A percentile compares a stretch with the other conserved stretches of the same genome.
Conservation (phyloP, 75 land plant genomes). For the Azolla pinnata region DNA sequence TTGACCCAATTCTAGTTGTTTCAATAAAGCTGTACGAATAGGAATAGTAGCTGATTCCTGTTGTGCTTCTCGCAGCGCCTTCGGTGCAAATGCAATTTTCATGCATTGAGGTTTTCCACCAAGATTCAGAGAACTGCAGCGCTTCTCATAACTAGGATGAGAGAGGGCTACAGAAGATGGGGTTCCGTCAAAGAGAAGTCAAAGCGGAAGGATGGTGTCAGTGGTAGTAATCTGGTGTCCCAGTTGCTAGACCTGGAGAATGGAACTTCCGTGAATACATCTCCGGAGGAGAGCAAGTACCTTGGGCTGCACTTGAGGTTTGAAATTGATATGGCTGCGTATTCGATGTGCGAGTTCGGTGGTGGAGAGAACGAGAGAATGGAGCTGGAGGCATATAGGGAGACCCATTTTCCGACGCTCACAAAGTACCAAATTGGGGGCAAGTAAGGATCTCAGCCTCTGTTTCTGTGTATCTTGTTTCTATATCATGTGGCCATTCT, state of each 20-base stretch:
- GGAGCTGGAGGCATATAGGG: conserved; percentile 72
- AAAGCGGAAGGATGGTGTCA: not conserved
- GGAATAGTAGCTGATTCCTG: too few species aligned
- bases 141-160: conserved; percentile 61
- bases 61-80: conserved; percentile 80
- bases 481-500: not conserved
- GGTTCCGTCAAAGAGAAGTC: conserved; percentile 38
- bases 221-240: not conserved
- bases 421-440: conserved; percentile 31
- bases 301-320: conserved; percentile 79
- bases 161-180: conserved; percentile 24
- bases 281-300: conserved; percentile 37
- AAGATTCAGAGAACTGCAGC: conserved; percentile 77
- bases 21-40: too few species aligned
- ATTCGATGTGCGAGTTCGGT: conserved; percentile 95
- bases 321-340: conserved; percentile 98
- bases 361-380: conserved; percentile 71
- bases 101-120: conserved; percentile 67
- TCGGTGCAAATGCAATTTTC: conserved; percentile 95
- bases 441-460: conserved; percentile 40
- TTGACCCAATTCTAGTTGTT: too few species aligned
- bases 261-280: conserved; percentile 4
- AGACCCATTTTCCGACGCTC: conserved; percentile 69
- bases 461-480: not conserved
- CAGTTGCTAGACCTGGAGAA: too few species aligned